Base-by-base conservation (phyloP, 805 yeast species). In the Spencermartinsiella europaea region DNA sequence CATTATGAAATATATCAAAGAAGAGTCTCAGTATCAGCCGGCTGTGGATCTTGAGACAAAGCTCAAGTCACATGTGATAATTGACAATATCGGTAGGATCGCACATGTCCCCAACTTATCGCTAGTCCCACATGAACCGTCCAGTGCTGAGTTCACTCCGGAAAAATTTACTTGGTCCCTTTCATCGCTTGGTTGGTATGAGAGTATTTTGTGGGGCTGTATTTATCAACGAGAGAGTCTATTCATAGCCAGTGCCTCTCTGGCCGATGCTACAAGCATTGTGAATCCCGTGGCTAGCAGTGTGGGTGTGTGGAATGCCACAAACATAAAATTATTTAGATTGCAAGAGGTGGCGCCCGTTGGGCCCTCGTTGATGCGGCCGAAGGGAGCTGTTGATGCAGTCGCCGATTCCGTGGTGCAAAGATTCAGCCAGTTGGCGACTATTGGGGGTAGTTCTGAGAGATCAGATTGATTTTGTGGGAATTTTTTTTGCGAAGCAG, bases 141-240 rank as follows among this genome's bases (percentile, higher is more conserved):
- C 45, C 2, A 20, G 31, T 17, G 46, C 41, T 0, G 67, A 69
- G 2, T 71, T 77, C 51, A 72, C 68, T 42, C 69, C 74, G 2
- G 66, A 83, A 51, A 69, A 61, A 48, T 82, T 85, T 54, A 61
- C 66, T 3, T 86, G 95, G 95, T 74, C 77, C 34, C 67, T 67
- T 44, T 58, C 72, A 20, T 79, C 86, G 0, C 65, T 85, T 20
- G 90, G 89, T 0, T 86, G 95, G 95, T 85, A 85, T 62, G 71
- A 75, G 34, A 74, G 84, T 3, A 67, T 83, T 7, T 56, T 85
- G 21, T 83, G 85, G 81, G 78, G 81, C 1, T 65, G 69, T 27
- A 72, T 83, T 0, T 83, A 72, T 54, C 53, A 51, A 37, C 36
- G 46, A 25, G 57, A 55, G 21, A 46, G 47, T 35, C 50, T 47